phyloP scores from a whole-genome alignment of 257 asterid species.

The Asclepias syriaca region DNA sequence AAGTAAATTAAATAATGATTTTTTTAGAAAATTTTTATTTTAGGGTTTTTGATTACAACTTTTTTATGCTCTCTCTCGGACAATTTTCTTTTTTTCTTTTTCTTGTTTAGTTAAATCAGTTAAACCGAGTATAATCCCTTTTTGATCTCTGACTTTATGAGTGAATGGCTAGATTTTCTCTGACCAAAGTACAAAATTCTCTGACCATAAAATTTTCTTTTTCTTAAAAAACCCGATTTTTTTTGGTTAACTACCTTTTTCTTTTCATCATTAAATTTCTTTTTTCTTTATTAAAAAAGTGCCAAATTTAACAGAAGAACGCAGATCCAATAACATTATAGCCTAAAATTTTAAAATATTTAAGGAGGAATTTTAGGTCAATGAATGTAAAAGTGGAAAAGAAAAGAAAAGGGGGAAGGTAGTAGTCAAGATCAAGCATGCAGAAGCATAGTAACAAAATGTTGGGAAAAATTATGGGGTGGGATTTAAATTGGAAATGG shows the following conservation, averaged over 20 bases:
- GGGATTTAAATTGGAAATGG: constrained; percentile 17
- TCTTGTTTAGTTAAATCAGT: constrained; percentile 16
- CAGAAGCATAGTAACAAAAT: neutral
- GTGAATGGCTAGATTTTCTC: neutral
- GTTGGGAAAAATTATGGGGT: constrained; percentile 5
- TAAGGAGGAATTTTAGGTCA: too few relatives aligned
- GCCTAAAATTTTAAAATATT: too few relatives aligned
- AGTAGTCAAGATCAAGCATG: neutral
- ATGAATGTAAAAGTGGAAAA: too few relatives aligned
- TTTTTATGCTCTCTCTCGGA: constrained; percentile 8
- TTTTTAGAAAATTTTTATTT: neutral
- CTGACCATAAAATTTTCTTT: neutral
- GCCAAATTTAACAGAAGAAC: too few relatives aligned
- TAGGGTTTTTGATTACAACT: neutral
- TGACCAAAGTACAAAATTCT: neutral
- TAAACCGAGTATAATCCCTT: neutral
- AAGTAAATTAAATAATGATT: neutral
- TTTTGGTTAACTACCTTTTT: too few relatives aligned
- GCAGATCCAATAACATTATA: too few relatives aligned
- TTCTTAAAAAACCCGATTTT: too few relatives aligned
- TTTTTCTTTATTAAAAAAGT: too few relatives aligned
- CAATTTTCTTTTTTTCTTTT: neutral
- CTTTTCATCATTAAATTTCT: too few relatives aligned
- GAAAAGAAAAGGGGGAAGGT: too few relatives aligned
- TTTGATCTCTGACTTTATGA: neutral